phyloP scores from a whole-genome alignment of 495 filamentous ascomycete genomes.

The Rusavskia elegans region DNA sequence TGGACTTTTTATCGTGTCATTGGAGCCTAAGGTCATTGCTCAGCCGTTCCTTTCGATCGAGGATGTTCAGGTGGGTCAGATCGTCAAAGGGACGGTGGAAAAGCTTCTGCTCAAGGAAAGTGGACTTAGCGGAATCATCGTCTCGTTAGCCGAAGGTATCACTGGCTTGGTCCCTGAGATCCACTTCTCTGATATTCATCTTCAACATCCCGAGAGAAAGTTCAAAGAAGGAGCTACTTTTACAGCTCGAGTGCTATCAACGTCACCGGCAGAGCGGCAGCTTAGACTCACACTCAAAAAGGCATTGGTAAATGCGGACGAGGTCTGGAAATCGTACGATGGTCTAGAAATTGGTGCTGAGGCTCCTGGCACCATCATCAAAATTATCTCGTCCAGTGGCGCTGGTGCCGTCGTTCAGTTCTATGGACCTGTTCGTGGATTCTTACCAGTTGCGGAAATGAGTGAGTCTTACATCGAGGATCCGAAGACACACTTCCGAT shows the following conservation, averaged over 20 bases:
- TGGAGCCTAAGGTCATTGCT: slow-evolving; percentile 65
- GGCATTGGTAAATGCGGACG: slow-evolving; percentile 75
- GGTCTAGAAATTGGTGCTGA: slow-evolving; percentile 52
- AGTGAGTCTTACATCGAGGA: slow-evolving; percentile 90
- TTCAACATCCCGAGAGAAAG: slow-evolving; percentile 90
- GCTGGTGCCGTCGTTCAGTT: slow-evolving; percentile 81
- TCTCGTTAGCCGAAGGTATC: slow-evolving; percentile 73
- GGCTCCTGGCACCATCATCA: slow-evolving; percentile 72
- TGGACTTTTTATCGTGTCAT: slow-evolving; percentile 69
- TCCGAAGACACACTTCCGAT: slow-evolving; percentile 71
- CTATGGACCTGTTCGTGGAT: slow-evolving; percentile 66
- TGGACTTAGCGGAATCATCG: slow-evolving; percentile 63
- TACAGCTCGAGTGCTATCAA: slow-evolving; percentile 69
- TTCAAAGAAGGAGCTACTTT: slow-evolving; percentile 78
- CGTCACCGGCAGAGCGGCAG: slow-evolving; percentile 56
- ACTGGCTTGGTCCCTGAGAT: slow-evolving; percentile 71
- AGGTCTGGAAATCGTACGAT: slow-evolving; percentile 59
- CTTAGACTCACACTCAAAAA: slow-evolving; percentile 89
- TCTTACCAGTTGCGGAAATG: slow-evolving; percentile 89
- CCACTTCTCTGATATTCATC: slow-evolving; percentile 72
- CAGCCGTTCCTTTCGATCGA: slow-evolving; percentile 81
- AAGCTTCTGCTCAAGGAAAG: slow-evolving; percentile 59
- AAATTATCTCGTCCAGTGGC: slow-evolving; percentile 36
- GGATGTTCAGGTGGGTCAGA: slow-evolving; percentile 66
- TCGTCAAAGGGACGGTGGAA: slow-evolving; percentile 72